Evolutionary conservation across 495 filamentous ascomycete species (phyloP).

Genomic region (Tuber calosporum): DNA sequence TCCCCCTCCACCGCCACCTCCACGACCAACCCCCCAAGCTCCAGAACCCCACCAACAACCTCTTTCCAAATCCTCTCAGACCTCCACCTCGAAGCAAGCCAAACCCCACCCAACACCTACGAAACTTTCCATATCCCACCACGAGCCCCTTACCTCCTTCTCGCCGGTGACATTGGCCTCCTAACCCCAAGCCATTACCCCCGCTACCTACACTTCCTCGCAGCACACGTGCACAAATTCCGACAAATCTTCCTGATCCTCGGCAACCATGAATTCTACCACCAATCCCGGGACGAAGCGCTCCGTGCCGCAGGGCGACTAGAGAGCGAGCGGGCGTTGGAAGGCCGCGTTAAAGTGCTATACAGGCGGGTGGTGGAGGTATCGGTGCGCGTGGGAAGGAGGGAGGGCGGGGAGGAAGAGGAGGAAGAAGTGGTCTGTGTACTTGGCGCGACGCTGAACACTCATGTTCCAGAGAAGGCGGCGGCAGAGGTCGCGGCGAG

Average conservation of each 20-base stretch:
- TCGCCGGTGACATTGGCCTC: conserved; percentile 55
- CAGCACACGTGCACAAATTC: conserved; percentile 46
- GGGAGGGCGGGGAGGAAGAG: not conserved
- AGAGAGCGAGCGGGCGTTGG: conserved; percentile 45
- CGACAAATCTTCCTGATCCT: conserved; percentile 50
- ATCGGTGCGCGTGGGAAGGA: conserved; percentile 44
- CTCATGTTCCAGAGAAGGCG: conserved; percentile 45
- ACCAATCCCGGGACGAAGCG: conserved; percentile 42
- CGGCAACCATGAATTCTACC: conserved; percentile 58
- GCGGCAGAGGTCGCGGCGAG: conserved; percentile 43
- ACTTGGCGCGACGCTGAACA: conserved; percentile 56
- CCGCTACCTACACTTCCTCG: conserved; percentile 49
- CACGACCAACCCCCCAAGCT: too few relatives aligned
- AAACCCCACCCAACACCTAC: conserved; percentile 47
- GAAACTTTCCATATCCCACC: conserved; percentile 47
- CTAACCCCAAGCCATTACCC: conserved; percentile 48
- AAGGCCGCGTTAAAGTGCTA: conserved; percentile 47
- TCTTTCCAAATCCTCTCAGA: conserved; percentile 54
- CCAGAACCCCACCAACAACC: conserved; percentile 6
- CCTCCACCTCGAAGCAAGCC: conserved; percentile 50
- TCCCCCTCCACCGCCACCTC: conserved; percentile 3
- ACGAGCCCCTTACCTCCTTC: conserved; percentile 49
- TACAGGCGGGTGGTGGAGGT: conserved; percentile 46
- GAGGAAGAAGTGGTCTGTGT: conserved; percentile 23
- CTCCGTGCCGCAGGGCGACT: conserved; percentile 46